Base-by-base conservation (phyloP, 164 flowering plant genomes). In the Chloranthus sessilifolius region DNA sequence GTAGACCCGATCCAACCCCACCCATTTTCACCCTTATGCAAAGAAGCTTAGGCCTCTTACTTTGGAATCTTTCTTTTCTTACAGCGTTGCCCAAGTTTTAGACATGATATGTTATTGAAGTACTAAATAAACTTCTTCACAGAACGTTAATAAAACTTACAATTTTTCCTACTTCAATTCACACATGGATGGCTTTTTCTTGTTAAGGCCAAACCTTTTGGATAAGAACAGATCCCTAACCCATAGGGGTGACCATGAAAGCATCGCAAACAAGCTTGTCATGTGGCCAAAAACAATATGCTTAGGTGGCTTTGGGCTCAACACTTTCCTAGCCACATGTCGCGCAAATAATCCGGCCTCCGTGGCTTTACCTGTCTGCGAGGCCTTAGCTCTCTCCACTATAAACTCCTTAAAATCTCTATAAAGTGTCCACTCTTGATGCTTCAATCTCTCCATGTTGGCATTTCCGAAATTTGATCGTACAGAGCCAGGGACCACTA, bases 221-320 rank as follows among this genome's bases (percentile, higher is more conserved):
- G 73, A 8, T 29, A 80, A 82, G 62, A 77, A 80, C n/a, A 58
- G 47, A 54, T 82, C 89, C 61, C 85, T 68, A 15, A 63, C 66
- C 83, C 81, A 80, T 36, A 76, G 60, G 0, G 90, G 85, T 22
- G 82, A 78, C 67, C 66, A 68, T 0, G 78, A 58, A 21, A 80
- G 79, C 52, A 73, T 20, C 1, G 67, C 47, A 55, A 82, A 74
- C 63, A 78, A 50, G 15, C 77, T 68, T 21, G 75, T 76, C 83
- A 78, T 68, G 46, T 74, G 86, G 30, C 86, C 83, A 52, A 65
- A 83, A 1, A 68, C 56, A 27, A 79, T 76, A 25, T 73, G 72
- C 62, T 66, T 78, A 0, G 94, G 88, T 5, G 88, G 85, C 31
- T 37, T 69, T 10, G 70, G 60, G 34, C 76, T 62, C 78, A 79